Evolutionary conservation across 495 filamentous ascomycete species (phyloP).

Genomic region (Delitschia confertaspora): DNA sequence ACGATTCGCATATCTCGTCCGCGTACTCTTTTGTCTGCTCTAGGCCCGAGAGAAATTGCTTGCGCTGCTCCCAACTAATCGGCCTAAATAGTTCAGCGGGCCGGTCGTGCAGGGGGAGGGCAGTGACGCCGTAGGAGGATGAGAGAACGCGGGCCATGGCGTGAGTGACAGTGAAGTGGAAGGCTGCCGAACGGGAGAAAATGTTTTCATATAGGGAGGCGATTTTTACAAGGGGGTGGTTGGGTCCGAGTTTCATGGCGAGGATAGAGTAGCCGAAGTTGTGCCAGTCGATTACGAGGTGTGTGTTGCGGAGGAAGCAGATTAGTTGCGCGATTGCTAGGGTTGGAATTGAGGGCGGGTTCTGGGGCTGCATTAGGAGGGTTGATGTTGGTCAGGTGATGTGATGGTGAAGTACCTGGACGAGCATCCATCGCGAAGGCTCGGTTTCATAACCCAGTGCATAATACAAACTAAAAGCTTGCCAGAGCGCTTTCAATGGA

Average conservation of each 20-base stretch:
- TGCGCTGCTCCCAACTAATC: conserved; percentile 44
- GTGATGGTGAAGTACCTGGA: conserved; percentile 47
- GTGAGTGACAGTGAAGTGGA: conserved; percentile 78
- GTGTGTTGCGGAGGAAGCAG: conserved; percentile 69
- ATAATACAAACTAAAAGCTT: conserved; percentile 58
- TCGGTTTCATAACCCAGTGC: conserved; percentile 64
- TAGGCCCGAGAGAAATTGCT: conserved; percentile 51
- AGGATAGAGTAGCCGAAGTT: conserved; percentile 98
- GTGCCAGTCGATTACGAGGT: conserved; percentile 93
- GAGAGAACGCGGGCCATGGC: conserved; percentile 73
- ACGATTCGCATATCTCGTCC: too few relatives aligned
- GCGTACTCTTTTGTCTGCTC: conserved; percentile 50
- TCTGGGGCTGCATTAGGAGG: conserved; percentile 41
- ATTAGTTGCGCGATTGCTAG: conserved; percentile 63
- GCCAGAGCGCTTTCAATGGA: conserved; percentile 80
- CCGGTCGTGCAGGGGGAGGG: conserved; percentile 71
- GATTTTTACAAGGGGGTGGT: conserved; percentile 66
- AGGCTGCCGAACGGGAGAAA: conserved; percentile 58
- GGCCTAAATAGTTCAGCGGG: conserved; percentile 76
- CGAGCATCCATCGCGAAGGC: conserved; percentile 69
- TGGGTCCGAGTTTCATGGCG: conserved; percentile 50
- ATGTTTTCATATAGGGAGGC: conserved; percentile 67
- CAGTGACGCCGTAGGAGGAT: conserved; percentile 49
- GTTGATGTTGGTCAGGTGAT: background rate
- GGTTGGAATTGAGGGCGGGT: conserved; percentile 91